A percentile compares a stretch with the other conserved stretches of the same genome.
phyloP scores from a whole-genome alignment of 495 filamentous ascomycete species.

The Hypoxylon intermedium region DNA sequence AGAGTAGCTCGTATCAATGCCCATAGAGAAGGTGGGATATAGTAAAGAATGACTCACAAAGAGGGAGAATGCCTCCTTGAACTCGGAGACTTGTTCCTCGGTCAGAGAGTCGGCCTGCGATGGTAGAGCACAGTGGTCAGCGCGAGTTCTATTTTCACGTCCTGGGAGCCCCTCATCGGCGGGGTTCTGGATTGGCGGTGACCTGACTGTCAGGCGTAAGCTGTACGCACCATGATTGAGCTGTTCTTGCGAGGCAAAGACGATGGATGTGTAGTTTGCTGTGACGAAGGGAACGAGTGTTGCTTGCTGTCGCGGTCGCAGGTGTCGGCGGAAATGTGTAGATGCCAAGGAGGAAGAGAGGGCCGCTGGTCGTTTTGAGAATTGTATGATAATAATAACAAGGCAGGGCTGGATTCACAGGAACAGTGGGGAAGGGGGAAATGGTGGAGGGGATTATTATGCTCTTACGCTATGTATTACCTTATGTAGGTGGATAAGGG shows the following conservation, averaged over 20 bases:
- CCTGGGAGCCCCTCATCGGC: constrained; percentile 36
- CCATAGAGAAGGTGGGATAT: background rate
- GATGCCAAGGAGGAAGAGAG: constrained; percentile 33
- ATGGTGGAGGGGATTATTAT: constrained; percentile 23
- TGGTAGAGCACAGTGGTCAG: constrained; percentile 33
- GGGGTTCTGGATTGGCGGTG: constrained; percentile 36
- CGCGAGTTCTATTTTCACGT: constrained; percentile 34
- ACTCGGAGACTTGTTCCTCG: constrained; percentile 99
- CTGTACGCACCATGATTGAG: constrained; percentile 32
- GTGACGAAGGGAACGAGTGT: constrained; percentile 26
- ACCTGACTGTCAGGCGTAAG: constrained; percentile 1
- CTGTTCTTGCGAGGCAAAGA: constrained; percentile 12
- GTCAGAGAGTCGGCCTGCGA: constrained; percentile 88
- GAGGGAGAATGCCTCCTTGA: constrained; percentile 99
- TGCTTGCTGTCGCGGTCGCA: constrained; percentile 20
- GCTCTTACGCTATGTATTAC: background rate
- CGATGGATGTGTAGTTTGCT: constrained; percentile 3
- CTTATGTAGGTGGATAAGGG: background rate
- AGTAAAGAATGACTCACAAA: constrained; percentile 77
- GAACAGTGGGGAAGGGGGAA: constrained; percentile 34
- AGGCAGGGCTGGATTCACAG: constrained; percentile 37
- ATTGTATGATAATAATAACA: constrained; percentile 30
- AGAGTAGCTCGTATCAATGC: background rate
- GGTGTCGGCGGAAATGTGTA: constrained; percentile 18
- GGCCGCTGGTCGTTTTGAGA: constrained; percentile 23